phyloP scores from a whole-genome alignment of 768 basidiomycete genomes.

The Leucosporidium scottii region DNA sequence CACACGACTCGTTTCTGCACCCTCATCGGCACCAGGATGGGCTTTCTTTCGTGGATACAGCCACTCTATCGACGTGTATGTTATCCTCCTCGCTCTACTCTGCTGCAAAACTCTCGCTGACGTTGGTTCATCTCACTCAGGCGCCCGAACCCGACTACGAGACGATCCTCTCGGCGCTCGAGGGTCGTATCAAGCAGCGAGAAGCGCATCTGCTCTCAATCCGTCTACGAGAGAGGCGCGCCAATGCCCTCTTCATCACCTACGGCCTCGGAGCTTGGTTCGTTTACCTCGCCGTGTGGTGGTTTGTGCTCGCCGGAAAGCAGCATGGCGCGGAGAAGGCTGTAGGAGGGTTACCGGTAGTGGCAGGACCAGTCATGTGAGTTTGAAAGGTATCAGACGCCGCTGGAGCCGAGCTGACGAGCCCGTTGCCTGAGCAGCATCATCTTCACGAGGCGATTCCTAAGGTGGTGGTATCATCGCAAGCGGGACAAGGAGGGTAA shows the following conservation, averaged over 20 bases:
- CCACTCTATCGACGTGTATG: not conserved
- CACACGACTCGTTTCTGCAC: not conserved
- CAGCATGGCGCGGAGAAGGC: slow-evolving; percentile 42
- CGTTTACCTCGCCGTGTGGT: slow-evolving; percentile 40
- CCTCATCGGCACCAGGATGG: too few species aligned
- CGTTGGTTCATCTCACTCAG: not conserved
- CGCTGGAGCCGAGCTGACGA: not conserved
- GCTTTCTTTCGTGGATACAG: not conserved
- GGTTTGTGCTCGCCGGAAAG: slow-evolving; percentile 28
- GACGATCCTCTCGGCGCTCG: slow-evolving; percentile 14
- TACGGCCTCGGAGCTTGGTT: slow-evolving; percentile 71
- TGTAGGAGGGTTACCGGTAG: slow-evolving; percentile 51
- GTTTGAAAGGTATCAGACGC: slow-evolving; percentile 41
- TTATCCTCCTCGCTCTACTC: not conserved
- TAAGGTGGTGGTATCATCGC: slow-evolving; percentile 32
- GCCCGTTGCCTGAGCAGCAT: slow-evolving; percentile 18
- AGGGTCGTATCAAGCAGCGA: slow-evolving; percentile 17
- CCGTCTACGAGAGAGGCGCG: slow-evolving; percentile 71
- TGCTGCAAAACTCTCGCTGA: not conserved
- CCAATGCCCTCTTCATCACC: slow-evolving; percentile 67
- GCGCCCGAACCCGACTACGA: slow-evolving; percentile 28
- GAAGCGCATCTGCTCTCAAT: slow-evolving; percentile 45
- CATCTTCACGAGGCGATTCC: slow-evolving; percentile 30
- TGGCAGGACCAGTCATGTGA: slow-evolving; percentile 71
- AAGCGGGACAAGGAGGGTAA: slow-evolving; percentile 33